Conservation (phyloP, 148 eudicot species). For the Linanthus parryae region DNA sequence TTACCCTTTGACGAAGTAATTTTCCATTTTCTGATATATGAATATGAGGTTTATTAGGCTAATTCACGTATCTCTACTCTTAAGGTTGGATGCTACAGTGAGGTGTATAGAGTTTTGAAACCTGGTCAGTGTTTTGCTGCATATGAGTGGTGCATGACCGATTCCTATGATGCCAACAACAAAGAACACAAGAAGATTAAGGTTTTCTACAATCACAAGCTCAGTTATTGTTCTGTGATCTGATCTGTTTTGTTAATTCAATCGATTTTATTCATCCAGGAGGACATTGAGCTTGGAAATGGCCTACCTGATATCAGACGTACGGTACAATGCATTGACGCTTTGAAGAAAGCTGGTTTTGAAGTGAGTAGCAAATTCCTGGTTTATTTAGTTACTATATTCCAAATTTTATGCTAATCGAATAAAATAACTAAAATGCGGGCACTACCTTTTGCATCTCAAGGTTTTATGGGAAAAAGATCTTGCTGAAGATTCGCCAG, state of each 20-base stretch:
- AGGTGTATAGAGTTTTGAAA: constrained; percentile 74
- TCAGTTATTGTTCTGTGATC: neutral
- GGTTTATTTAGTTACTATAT: neutral
- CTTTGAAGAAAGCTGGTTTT: constrained; percentile 87
- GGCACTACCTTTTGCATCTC: constrained; percentile 1
- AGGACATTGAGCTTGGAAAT: constrained; percentile 85
- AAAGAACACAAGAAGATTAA: constrained; percentile 80
- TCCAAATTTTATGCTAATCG: neutral
- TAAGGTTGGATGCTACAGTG: constrained; percentile 90
- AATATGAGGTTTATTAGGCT: too few relatives aligned
- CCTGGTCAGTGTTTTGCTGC: constrained; percentile 96
- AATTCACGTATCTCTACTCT: too few relatives aligned
- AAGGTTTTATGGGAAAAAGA: constrained; percentile 87
- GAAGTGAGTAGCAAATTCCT: constrained; percentile 48
- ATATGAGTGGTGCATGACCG: constrained; percentile 96
- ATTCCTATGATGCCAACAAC: constrained; percentile 66
- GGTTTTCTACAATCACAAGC: constrained; percentile 31
- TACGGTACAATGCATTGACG: constrained; percentile 75
- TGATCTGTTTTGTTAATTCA: neutral
- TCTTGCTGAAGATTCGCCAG: constrained; percentile 71
- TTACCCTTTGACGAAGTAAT: neutral
- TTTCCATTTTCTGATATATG: neutral
- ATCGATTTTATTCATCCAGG: constrained; percentile 29
- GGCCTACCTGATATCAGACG: constrained; percentile 90
- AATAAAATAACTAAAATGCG: neutral